Evolutionary conservation across 768 basidiomycete genomes (phyloP), one percentile per base, ranked within the genome.

Genomic region (Kwoniella heveanensis): DNA sequence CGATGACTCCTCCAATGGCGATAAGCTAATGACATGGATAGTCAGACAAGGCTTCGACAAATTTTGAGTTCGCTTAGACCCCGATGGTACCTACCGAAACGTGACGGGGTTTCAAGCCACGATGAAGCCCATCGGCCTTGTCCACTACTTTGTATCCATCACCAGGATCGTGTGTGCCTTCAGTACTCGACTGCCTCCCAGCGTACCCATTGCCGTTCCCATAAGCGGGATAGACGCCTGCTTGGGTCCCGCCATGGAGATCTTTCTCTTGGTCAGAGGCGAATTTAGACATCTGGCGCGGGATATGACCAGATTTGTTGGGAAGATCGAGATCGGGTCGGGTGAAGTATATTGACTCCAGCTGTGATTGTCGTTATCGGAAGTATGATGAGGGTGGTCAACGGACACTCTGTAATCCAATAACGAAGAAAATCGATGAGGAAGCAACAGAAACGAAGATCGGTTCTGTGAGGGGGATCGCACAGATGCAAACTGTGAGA

Each of bases 1-100:
- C 59, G 27, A 60, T 60, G 2, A 60, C 59, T 36, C 59, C 59
- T 4, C 59, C 59, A 44, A 60, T 60, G 13, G 59, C 50, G 51
- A 60, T 60, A 7, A 60, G 49, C 59, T 60, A 26, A n/a, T n/a
- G n/a, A n/a, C n/a, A n/a, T n/a, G n/a, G n/a, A n/a, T n/a, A n/a
- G 44, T 44, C 57, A 26, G 57, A 15, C 24, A 54, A n/a, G n/a
- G n/a, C n/a, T n/a, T n/a, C n/a, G n/a, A n/a, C n/a, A n/a, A n/a
- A n/a, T n/a, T n/a, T n/a, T n/a, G n/a, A n/a, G n/a, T n/a, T n/a
- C n/a, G n/a, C n/a, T n/a, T n/a, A n/a, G n/a, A n/a, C n/a, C n/a
- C n/a, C n/a, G n/a, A n/a, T n/a, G n/a, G n/a, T n/a, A 60, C 50
- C 27, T 21, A 60, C 59, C 48, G 59, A 60, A 21, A 60, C 52